phyloP scores from a whole-genome alignment of 1,139 yeast species.

The Kodamaea fungicola region DNA sequence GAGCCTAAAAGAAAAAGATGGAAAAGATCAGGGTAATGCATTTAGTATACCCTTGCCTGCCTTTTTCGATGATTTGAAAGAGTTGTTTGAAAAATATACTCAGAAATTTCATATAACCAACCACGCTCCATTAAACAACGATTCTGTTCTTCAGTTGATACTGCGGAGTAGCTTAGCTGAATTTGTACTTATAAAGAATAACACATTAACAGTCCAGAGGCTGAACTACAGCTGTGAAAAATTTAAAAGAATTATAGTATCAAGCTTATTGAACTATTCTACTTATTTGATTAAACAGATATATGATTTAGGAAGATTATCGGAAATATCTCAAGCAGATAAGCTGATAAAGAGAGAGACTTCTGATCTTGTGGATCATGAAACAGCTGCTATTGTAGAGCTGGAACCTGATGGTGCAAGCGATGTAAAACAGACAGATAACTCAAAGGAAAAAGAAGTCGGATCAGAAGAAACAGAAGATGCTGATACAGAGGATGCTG shows the following conservation, averaged over 20 bases:
- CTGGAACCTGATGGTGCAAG: no score
- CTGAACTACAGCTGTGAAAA: slow-evolving; percentile 14
- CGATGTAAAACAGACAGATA: no score
- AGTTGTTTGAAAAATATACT: slow-evolving; percentile 15
- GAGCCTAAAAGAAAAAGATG: slow-evolving; percentile 14
- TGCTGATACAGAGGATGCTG: slow-evolving; percentile 2
- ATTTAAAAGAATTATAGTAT: slow-evolving; percentile 25
- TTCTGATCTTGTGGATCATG: no score
- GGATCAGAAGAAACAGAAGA: slow-evolving; percentile 4
- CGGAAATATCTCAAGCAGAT: background rate
- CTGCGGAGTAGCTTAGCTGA: slow-evolving; percentile 13
- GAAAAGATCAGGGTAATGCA: slow-evolving; percentile 8
- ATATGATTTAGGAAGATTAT: slow-evolving; percentile 19
- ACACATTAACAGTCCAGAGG: slow-evolving; percentile 15
- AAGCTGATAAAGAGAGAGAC: no score
- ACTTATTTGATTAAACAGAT: slow-evolving; percentile 24
- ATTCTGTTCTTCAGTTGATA: slow-evolving; percentile 10
- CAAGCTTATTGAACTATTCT: slow-evolving; percentile 24
- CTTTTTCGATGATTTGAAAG: slow-evolving; percentile 19
- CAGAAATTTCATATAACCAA: slow-evolving; percentile 9
- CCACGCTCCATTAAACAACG: slow-evolving; percentile 8
- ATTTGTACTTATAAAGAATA: slow-evolving; percentile 19
- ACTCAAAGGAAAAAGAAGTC: background rate
- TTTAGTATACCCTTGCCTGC: slow-evolving; percentile 14
- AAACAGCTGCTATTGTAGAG: no score